Conservation (phyloP, 768 basidiomycete species). For the Agrocybe pediades region DNA sequence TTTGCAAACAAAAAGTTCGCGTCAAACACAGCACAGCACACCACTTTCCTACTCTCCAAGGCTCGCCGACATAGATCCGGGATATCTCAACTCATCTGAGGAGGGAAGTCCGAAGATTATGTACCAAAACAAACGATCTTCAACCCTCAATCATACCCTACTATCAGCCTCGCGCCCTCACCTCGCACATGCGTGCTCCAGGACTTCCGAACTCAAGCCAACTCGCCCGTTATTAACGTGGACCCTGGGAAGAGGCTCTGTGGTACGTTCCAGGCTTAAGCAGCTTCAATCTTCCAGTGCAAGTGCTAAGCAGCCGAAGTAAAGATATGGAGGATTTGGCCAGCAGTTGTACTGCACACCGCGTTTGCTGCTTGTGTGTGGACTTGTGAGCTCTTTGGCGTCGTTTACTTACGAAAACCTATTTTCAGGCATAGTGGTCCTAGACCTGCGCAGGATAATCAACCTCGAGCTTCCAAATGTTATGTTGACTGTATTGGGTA, state of each 20-base stretch:
- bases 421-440: slow-evolving; percentile 35
- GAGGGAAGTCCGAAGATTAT: slow-evolving; percentile 9
- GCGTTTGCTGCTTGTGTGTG: slow-evolving; percentile 49
- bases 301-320: background rate
- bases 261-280: slow-evolving; percentile 21
- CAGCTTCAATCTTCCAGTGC: background rate
- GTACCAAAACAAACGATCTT: slow-evolving; percentile 19
- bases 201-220: slow-evolving; percentile 20
- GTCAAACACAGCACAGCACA: too few species aligned
- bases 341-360: slow-evolving; percentile 64
- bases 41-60: background rate
- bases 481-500: slow-evolving; percentile 63
- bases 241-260: slow-evolving; percentile 35
- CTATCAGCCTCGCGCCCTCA: slow-evolving; percentile 28
- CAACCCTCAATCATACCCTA: slow-evolving; percentile 21
- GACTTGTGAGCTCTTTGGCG: background rate
- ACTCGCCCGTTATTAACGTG: slow-evolving; percentile 30
- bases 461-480: slow-evolving; percentile 52
- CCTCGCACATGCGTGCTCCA: slow-evolving; percentile 8
- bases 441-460: slow-evolving; percentile 41
- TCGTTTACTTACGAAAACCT: background rate
- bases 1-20: background rate
- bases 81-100: background rate
- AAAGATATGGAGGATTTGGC: slow-evolving; percentile 67
- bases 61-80: too few species aligned